Conservation (phyloP, 2,329 filamentous ascomycete genomes). For the Colletotrichum sp. region DNA sequence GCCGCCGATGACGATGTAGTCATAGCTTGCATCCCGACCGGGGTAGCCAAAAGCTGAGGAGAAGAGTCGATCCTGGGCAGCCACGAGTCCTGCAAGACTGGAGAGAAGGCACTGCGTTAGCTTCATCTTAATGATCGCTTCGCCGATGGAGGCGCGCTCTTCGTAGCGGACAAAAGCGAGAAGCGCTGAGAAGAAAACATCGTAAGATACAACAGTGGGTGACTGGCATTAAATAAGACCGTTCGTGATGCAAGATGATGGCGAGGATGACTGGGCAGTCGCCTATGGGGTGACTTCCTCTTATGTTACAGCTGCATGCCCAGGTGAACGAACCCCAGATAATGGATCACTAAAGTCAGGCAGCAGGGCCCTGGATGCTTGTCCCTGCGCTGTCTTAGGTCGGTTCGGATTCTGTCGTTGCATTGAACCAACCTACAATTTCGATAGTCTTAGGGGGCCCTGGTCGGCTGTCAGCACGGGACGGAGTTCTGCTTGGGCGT, state of each 20-base stretch:
- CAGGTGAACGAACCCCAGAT: not conserved
- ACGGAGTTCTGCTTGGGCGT: not conserved
- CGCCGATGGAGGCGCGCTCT: not conserved
- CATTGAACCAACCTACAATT: not conserved
- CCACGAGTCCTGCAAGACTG: not conserved
- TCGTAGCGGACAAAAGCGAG: not conserved
- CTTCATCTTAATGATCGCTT: not conserved
- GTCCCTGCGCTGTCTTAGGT: not conserved
- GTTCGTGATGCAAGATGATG: not conserved
- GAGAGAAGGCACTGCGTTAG: not conserved
- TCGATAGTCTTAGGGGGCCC: conserved; percentile 1
- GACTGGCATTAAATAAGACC: not conserved
- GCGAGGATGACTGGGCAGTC: not conserved
- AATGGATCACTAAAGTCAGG: not conserved
- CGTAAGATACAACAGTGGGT: accelerated
- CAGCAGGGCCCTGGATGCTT: not conserved
- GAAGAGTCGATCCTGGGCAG: conserved; percentile 1
- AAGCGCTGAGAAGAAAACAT: not conserved
- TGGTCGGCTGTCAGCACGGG: not conserved
- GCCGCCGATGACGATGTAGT: conserved; percentile 37
- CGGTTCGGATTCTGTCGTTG: not conserved
- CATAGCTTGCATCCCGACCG: conserved; percentile 20
- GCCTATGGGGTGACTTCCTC: not conserved
- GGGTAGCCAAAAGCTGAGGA: conserved; percentile 21
- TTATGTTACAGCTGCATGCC: not conserved